Evolutionary conservation across 352 stramenopile species (phyloP).

Genomic region (Phytophthora agathidicida): DNA sequence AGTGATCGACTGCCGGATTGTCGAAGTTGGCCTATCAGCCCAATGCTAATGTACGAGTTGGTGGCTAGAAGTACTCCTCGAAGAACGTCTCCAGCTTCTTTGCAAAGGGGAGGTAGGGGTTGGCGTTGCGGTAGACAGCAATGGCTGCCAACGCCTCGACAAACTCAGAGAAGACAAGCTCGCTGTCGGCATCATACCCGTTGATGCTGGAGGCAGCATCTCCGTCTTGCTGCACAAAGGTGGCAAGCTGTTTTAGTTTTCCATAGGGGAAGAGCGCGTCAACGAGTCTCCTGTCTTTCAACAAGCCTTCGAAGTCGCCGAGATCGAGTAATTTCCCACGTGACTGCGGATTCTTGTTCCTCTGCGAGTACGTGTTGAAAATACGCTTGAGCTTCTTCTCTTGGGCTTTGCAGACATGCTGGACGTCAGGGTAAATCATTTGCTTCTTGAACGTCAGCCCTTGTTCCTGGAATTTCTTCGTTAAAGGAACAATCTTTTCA

Average conservation of each 20-base stretch:
- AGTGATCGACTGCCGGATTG: slow-evolving; percentile 79
- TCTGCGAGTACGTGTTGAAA: slow-evolving; percentile 74
- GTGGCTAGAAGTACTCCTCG: slow-evolving; percentile 69
- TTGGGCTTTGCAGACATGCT: slow-evolving; percentile 75
- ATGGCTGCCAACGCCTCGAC: slow-evolving; percentile 76
- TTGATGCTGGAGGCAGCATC: slow-evolving; percentile 50
- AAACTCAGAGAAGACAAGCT: slow-evolving; percentile 86
- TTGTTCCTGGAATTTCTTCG: slow-evolving; percentile 82
- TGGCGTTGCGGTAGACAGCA: slow-evolving; percentile 77
- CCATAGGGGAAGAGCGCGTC: slow-evolving; percentile 77
- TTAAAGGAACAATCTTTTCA: slow-evolving; percentile 70
- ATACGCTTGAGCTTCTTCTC: slow-evolving; percentile 82
- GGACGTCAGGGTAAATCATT: slow-evolving; percentile 80
- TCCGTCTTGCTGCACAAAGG: slow-evolving; percentile 79
- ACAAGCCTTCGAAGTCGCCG: slow-evolving; percentile 67
- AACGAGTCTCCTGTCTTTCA: slow-evolving; percentile 74
- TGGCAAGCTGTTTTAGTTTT: slow-evolving; percentile 79
- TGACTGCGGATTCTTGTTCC: slow-evolving; percentile 74
- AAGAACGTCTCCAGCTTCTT: slow-evolving; percentile 84
- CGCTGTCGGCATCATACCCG: slow-evolving; percentile 63
- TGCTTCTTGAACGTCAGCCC: slow-evolving; percentile 86
- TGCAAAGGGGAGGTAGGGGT: slow-evolving; percentile 74
- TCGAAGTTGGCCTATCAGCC: slow-evolving; percentile 76
- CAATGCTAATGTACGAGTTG: slow-evolving; percentile 27
- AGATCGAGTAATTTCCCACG: slow-evolving; percentile 78